phyloP scores from a whole-genome alignment of 2,329 filamentous ascomycete species.

The Stylonectria norvegica region DNA sequence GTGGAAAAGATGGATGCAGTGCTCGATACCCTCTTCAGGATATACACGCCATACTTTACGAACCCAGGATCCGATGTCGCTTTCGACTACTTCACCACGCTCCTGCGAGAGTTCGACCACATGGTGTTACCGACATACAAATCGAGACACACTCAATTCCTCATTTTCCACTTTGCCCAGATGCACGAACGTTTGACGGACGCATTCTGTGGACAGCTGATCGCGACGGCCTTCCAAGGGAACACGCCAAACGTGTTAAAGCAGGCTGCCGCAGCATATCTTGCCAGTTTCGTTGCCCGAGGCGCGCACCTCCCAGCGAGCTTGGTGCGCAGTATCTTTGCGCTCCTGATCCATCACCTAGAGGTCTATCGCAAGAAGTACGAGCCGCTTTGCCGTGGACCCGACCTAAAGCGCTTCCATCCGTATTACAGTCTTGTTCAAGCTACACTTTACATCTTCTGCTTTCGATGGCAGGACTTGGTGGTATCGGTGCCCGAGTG shows the following conservation, averaged over 20 bases:
- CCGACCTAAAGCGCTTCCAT: slow-evolving; percentile 78
- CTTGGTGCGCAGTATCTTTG: slow-evolving; percentile 78
- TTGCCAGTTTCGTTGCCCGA: slow-evolving; percentile 90
- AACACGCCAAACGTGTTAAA: slow-evolving; percentile 70
- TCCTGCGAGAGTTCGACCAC: slow-evolving; percentile 81
- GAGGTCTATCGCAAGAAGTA: slow-evolving; percentile 70
- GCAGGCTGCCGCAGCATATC: slow-evolving; percentile 84
- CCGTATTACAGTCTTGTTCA: slow-evolving; percentile 88
- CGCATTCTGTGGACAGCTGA: slow-evolving; percentile 74
- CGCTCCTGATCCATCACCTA: slow-evolving; percentile 73
- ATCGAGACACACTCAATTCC: slow-evolving; percentile 89
- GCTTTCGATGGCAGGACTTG: slow-evolving; percentile 94
- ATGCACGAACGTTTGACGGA: slow-evolving; percentile 73
- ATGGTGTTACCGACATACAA: slow-evolving; percentile 89
- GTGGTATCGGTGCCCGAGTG: slow-evolving; percentile 59
- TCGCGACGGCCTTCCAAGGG: slow-evolving; percentile 47
- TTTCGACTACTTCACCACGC: slow-evolving; percentile 69
- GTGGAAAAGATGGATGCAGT: slow-evolving; percentile 90
- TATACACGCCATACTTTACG: slow-evolving; percentile 72
- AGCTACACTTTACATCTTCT: slow-evolving; percentile 90
- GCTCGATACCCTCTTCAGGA: slow-evolving; percentile 80
- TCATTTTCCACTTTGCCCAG: slow-evolving; percentile 94
- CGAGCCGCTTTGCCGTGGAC: slow-evolving; percentile 73
- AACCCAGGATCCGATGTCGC: slow-evolving; percentile 66
- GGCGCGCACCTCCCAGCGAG: slow-evolving; percentile 75